Evolutionary conservation across 495 filamentous ascomycete genomes (phyloP).

Genomic region (Penicillium macrosclerotiorum): DNA sequence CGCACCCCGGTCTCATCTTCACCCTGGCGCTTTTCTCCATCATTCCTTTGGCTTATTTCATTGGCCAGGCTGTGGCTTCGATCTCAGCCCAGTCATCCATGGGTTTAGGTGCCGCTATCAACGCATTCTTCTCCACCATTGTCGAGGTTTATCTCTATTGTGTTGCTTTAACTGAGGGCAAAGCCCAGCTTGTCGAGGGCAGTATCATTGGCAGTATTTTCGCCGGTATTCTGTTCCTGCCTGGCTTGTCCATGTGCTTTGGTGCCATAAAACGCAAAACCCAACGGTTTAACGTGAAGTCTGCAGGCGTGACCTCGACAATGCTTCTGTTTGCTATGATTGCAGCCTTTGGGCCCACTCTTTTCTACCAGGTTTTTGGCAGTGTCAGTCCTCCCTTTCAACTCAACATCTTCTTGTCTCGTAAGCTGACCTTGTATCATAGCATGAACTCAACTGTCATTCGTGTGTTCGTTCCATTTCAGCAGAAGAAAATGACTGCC

Average conservation of each 20-base stretch:
- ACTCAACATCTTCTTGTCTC: not conserved
- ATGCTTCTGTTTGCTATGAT: conserved; percentile 98
- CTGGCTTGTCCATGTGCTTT: conserved; percentile 98
- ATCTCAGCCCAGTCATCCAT: conserved; percentile 99
- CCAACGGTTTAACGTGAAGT: conserved; percentile 96
- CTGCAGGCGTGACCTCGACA: conserved; percentile 94
- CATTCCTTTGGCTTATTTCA: conserved; percentile 98
- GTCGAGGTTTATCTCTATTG: conserved; percentile 99
- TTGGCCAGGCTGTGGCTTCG: conserved; percentile 97
- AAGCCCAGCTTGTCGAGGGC: conserved; percentile 89
- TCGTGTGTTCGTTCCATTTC: conserved; percentile 60
- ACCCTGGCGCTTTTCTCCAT: conserved; percentile 81
- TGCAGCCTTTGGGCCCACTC: conserved; percentile 92
- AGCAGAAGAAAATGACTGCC: conserved; percentile 67
- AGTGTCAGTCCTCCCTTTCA: conserved; percentile 57
- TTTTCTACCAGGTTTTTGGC: conserved; percentile 99
- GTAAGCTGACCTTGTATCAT: conserved; percentile 26
- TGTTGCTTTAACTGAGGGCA: conserved; percentile 88
- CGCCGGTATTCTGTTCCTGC: conserved; percentile 92
- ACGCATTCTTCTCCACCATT: conserved; percentile 98
- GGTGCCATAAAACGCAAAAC: conserved; percentile 97
- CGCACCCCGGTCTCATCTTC: conserved; percentile 82
- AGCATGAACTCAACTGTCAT: conserved; percentile 91
- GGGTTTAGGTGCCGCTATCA: conserved; percentile 97
- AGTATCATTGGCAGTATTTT: conserved; percentile 98